Percentiles rank a stretch among this genome's conserved stretches.
These are phyloP conservation scores for Botrytis tulipae DNA, from an alignment of 2,329 filamentous ascomycete species.

Conservation along the genomic window DNA sequence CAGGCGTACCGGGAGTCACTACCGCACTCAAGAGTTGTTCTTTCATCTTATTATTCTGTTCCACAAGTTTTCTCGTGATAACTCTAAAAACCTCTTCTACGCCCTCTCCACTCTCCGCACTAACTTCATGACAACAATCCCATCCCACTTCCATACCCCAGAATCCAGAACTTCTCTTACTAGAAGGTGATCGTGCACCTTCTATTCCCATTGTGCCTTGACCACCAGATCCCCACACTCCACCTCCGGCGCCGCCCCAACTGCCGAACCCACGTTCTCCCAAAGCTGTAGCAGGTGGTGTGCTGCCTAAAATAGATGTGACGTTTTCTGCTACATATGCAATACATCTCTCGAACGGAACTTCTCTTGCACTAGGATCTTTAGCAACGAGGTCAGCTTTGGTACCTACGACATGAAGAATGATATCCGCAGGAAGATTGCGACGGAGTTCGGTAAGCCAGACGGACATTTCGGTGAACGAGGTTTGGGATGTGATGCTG, in stretches of 20 bases:
- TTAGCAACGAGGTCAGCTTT: constrained; percentile 87
- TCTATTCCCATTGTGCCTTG: constrained; percentile 38
- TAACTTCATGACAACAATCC: constrained; percentile 97
- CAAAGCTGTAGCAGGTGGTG: constrained; percentile 64
- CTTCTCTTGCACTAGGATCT: constrained; percentile 74
- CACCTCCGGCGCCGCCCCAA: constrained; percentile 3
- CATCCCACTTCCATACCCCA: constrained; percentile 93
- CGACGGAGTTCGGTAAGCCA: constrained; percentile 84
- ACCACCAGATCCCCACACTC: constrained; percentile 15
- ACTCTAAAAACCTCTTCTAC: constrained; percentile 96
- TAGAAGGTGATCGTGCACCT: constrained; percentile 59
- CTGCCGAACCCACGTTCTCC: constrained; percentile 27
- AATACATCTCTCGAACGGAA: constrained; percentile 93
- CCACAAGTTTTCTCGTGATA: constrained; percentile 78
- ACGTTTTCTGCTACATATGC: constrained; percentile 93
- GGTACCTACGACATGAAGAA: constrained; percentile 92
- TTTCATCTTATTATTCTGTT: constrained; percentile 62
- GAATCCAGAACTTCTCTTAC: constrained; percentile 69
- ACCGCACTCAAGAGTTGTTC: constrained; percentile 48
- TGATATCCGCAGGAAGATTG: constrained; percentile 69
- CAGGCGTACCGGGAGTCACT: constrained; percentile 44
- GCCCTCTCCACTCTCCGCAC: constrained; percentile 88
- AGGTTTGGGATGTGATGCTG: constrained; percentile 82
- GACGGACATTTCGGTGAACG: constrained; percentile 87
- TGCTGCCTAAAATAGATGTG: constrained; percentile 65